Base-by-base conservation (phyloP, 202 grass and related monocot genomes). In the Panicum hallii region DNA sequence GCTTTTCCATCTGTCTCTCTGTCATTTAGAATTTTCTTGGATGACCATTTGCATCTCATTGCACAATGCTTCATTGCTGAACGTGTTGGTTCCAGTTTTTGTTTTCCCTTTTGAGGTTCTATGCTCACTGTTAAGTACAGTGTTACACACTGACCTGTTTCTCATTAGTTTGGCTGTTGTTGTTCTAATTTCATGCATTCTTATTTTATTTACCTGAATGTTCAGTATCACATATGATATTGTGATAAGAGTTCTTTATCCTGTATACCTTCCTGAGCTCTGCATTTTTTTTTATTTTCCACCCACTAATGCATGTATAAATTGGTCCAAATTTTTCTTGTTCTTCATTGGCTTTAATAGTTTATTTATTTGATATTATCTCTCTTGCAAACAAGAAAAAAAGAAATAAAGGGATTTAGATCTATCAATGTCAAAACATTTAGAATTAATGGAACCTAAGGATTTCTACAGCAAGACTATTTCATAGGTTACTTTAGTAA, bases 271-370 rank as follows among this genome's bases (percentile, higher is more conserved):
- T 14, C 2, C 19, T 79, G 9, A 6, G 8, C 17, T 16, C n/a
- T 20, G 3, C 2, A 44, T 47, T 75, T 52, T n/a, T n/a, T 76
- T 76, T 52, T 17, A 5, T 1, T 0, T 5, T 10, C 9, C 22
- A n/a, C 54, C 53, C 54, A 57, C 19, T 61, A 76, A 60, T 42
- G 63, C 87, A 75, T 74, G 52, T 30, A 11, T 5, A 32, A 20
- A 30, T 2, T 10, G 6, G 40, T 6, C 13, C 26, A 10, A 15
- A 4, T 22, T 6, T 17, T 32, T 50, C 6, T 52, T 30, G 9
- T 10, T 54, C 26, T 36, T 55, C 22, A 17, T 14, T 55, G 78
- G 38, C 4, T 70, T 17, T 34, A 52, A 57, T 22, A 34, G 3
- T 20, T 57, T 5, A n/a, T 16, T 67, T 78, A n/a, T 34, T 86